phyloP scores from a whole-genome alignment of 2,329 filamentous ascomycete genomes.

The Sporothrix inflata region DNA sequence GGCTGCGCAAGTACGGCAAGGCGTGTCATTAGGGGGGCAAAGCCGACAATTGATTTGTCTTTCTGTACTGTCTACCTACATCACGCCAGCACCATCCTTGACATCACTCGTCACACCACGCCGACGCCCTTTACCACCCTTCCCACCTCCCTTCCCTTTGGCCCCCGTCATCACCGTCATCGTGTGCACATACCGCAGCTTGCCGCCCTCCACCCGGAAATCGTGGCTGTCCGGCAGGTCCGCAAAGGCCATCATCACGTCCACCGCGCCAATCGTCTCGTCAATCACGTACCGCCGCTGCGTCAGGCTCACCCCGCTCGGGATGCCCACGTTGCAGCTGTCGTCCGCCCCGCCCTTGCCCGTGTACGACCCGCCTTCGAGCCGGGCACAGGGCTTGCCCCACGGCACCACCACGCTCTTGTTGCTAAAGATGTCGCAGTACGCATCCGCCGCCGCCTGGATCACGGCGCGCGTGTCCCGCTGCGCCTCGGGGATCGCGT shows the following conservation, averaged over 20 bases:
- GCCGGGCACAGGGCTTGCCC: constrained; percentile 43
- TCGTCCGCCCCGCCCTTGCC: constrained; percentile 35
- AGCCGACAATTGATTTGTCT: too few relatives aligned
- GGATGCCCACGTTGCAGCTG: constrained; percentile 37
- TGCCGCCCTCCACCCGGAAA: constrained; percentile 42
- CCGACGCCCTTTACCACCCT: not conserved
- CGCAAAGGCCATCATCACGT: constrained; percentile 40
- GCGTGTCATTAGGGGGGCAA: constrained; percentile 46
- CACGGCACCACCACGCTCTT: constrained; percentile 42
- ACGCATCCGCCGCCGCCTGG: constrained; percentile 43
- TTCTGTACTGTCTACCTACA: not conserved
- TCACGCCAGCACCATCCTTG: not conserved
- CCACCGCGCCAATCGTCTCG: constrained; percentile 36
- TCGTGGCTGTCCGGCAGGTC: constrained; percentile 43
- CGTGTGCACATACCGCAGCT: constrained; percentile 42
- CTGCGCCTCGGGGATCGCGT: constrained; percentile 38
- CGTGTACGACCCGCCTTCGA: constrained; percentile 39
- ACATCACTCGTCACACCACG: not conserved
- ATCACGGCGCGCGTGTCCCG: constrained; percentile 39
- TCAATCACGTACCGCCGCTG: constrained; percentile 39
- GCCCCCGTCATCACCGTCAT: constrained; percentile 37
- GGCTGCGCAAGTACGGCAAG: constrained; percentile 54
- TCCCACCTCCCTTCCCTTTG: not conserved
- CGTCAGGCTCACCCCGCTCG: constrained; percentile 33
- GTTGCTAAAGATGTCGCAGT: constrained; percentile 44